phyloP scores from a whole-genome alignment of 225 moss, liverwort and hornwort genomes.

The Antitrichia curtipendula region DNA sequence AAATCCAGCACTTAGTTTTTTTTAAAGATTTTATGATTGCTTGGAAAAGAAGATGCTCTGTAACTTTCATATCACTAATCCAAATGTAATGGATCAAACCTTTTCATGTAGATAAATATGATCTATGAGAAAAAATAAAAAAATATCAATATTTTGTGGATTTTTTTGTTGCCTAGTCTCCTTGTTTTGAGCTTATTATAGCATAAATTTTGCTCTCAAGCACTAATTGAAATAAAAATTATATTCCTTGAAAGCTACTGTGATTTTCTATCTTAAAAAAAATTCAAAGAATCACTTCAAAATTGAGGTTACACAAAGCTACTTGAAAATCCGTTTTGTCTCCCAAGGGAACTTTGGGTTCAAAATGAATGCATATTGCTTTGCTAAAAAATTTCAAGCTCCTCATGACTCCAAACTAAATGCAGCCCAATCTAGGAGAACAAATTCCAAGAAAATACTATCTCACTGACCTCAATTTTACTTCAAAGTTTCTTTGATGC shows the following conservation, averaged over 20 bases:
- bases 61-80: no score
- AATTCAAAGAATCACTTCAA: neutral
- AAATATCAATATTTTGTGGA: neutral
- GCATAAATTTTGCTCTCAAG: no score
- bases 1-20: no score
- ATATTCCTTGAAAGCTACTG: neutral
- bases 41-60: no score
- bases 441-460: rapidly evolving
- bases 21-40: no score
- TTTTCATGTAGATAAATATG: no score
- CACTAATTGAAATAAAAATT: neutral
- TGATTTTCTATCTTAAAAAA: neutral
- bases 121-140: no score
- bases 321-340: neutral
- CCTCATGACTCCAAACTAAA: rapidly evolving
- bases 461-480: neutral
- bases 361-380: neutral
- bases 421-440: neutral
- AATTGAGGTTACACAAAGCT: neutral
- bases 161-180: rapidly evolving
- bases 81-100: no score
- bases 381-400: neutral
- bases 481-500: neutral
- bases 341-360: rapidly evolving
- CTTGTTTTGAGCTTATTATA: neutral